phyloP scores from a whole-genome alignment of 176 grass and related monocot species.

The Typha latifolia region DNA sequence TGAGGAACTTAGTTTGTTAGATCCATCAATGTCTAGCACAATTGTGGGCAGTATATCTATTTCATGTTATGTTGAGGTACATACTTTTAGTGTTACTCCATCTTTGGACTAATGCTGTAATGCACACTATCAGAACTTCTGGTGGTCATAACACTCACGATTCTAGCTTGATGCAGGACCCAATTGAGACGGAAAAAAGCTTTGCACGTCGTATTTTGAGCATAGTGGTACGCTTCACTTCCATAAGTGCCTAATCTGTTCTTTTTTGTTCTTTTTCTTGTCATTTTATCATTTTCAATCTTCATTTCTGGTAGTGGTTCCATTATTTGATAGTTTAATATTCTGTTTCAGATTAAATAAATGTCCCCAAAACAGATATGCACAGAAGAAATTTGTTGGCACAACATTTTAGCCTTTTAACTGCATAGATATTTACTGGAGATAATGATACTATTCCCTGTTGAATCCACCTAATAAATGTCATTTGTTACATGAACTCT shows the following conservation, averaged over 20 bases:
- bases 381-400: neutral
- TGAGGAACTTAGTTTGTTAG: slow-evolving; percentile 54
- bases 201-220: slow-evolving; percentile 76
- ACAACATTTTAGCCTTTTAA: neutral
- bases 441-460: neutral
- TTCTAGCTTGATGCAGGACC: slow-evolving; percentile 45
- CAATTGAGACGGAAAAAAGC: slow-evolving; percentile 83
- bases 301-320: neutral
- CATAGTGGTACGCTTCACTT: slow-evolving; percentile 51
- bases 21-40: slow-evolving; percentile 59
- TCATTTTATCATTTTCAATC: neutral
- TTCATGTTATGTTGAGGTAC: slow-evolving; percentile 44
- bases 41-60: slow-evolving; percentile 69
- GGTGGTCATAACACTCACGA: neutral
- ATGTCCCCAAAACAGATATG: neutral
- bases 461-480: neutral
- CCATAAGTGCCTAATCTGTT: neutral
- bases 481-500: neutral
- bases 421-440: neutral
- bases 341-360: neutral
- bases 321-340: neutral
- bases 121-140: neutral
- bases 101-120: neutral
- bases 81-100: slow-evolving; percentile 26
- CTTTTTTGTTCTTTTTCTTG: neutral